Conservation (phyloP, 2,329 filamentous ascomycete genomes). For the Pestalotiopsis fici region DNA sequence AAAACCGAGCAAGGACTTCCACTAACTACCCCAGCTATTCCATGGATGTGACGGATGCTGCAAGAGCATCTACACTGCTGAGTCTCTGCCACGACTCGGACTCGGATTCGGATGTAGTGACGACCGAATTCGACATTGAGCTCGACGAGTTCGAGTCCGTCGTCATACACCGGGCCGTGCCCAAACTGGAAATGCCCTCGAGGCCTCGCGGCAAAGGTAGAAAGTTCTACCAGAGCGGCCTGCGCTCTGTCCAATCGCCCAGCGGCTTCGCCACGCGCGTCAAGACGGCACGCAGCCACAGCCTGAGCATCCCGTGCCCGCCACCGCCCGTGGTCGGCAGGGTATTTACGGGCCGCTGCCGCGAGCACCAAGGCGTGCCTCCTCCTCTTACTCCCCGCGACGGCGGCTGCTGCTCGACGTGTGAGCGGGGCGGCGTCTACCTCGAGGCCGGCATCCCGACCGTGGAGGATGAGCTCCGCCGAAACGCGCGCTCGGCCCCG, state of each 20-base stretch:
- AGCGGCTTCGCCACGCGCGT: neutral
- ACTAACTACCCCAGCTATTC: neutral
- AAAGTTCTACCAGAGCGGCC: neutral
- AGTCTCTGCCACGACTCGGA: neutral
- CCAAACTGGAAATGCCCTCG: neutral
- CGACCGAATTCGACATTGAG: neutral
- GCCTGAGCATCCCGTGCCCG: neutral
- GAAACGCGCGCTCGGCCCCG: neutral
- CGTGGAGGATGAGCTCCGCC: neutral
- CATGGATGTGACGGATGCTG: neutral
- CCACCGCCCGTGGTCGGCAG: neutral
- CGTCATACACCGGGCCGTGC: neutral
- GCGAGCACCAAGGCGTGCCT: neutral
- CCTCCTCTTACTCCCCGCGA: too few relatives aligned
- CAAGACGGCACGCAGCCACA: neutral
- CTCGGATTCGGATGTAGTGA: neutral
- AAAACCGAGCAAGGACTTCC: neutral
- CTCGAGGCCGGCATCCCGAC: neutral
- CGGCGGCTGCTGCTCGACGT: neutral
- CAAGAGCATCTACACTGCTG: neutral
- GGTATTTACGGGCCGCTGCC: neutral
- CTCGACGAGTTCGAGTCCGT: neutral
- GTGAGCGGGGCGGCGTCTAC: neutral
- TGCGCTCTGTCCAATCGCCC: neutral
- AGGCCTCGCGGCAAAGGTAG: neutral